Percentiles rank a stretch among this genome's conserved stretches.
Evolutionary conservation across 768 basidiomycete genomes (phyloP).

Genomic region (Collybia nuda): DNA sequence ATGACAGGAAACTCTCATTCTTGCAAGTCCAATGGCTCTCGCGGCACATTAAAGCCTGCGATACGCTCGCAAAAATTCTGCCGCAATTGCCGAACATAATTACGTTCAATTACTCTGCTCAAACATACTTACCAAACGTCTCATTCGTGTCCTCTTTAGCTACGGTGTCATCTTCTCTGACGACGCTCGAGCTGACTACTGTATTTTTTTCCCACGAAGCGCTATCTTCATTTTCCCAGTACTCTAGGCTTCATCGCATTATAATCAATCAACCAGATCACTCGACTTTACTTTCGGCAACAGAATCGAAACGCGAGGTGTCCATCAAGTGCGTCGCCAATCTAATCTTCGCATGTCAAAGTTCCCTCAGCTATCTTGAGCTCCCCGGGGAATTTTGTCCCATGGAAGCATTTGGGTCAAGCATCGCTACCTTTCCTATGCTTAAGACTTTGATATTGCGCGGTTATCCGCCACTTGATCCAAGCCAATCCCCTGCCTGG

Average conservation of each 20-base stretch:
- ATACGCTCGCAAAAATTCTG: slow-evolving; percentile 1
- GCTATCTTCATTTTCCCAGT: slow-evolving; percentile 3
- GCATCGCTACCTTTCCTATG: neutral
- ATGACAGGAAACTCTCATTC: slow-evolving; percentile 9
- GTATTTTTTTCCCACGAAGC: slow-evolving; percentile 11
- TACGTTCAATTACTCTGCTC: slow-evolving; percentile 9
- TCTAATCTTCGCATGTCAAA: slow-evolving; percentile 10
- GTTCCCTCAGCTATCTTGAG: slow-evolving; percentile 10
- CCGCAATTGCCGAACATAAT: slow-evolving; percentile 9
- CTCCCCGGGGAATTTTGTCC: slow-evolving; percentile 13
- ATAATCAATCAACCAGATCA: slow-evolving; percentile 9
- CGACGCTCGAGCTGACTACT: slow-evolving; percentile 10
- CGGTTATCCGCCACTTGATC: slow-evolving; percentile 10
- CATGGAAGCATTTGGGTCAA: neutral
- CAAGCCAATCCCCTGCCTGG: slow-evolving; percentile 7
- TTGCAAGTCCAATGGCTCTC: slow-evolving; percentile 11
- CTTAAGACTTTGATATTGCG: slow-evolving; percentile 11
- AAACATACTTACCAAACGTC: slow-evolving; percentile 7
- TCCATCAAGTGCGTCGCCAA: slow-evolving; percentile 9
- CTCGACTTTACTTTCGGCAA: slow-evolving; percentile 8
- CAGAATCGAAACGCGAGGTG: slow-evolving; percentile 5
- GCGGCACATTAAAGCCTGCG: slow-evolving; percentile 6
- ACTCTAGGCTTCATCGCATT: slow-evolving; percentile 9
- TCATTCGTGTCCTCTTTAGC: slow-evolving; percentile 7
- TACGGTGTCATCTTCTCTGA: slow-evolving; percentile 7